Percentiles rank a stretch among this genome's conserved stretches.
These are phyloP conservation scores for Botryotinia calthae DNA, from an alignment of 2,329 filamentous ascomycete species.

Conservation along the genomic window DNA sequence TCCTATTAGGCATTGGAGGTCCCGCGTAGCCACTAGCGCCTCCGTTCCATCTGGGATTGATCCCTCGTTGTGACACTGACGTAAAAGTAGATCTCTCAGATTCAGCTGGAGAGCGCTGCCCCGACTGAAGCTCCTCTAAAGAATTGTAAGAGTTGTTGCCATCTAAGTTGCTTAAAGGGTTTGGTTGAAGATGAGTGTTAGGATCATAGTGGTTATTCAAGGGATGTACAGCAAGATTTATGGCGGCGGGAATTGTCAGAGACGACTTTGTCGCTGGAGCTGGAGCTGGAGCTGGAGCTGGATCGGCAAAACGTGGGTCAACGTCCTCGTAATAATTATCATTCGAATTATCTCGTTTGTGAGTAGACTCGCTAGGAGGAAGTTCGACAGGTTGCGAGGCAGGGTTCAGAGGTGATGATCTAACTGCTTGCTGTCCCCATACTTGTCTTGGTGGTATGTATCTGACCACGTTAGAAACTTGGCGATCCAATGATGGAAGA, in stretches of 20 bases:
- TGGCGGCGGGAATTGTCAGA: slow-evolving; percentile 37
- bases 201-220: slow-evolving; percentile 24
- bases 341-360: slow-evolving; percentile 32
- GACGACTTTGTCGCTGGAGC: slow-evolving; percentile 23
- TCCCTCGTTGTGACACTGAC: slow-evolving; percentile 79
- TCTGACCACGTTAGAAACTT: slow-evolving; percentile 30
- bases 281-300: slow-evolving; percentile 23
- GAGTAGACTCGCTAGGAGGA: slow-evolving; percentile 39
- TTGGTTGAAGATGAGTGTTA: slow-evolving; percentile 35
- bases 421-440: slow-evolving; percentile 49
- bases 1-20: slow-evolving; percentile 39
- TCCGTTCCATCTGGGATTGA: slow-evolving; percentile 81
- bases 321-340: slow-evolving; percentile 86
- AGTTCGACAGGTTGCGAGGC: slow-evolving; percentile 41
- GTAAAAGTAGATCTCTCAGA: slow-evolving; percentile 86
- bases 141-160: slow-evolving; percentile 51
- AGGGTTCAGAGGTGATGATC: slow-evolving; percentile 47
- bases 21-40: slow-evolving; percentile 33
- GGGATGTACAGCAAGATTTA: slow-evolving; percentile 33
- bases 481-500: not conserved
- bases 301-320: slow-evolving; percentile 76
- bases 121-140: slow-evolving; percentile 62
- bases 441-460: slow-evolving; percentile 56
- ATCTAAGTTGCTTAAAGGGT: slow-evolving; percentile 29
- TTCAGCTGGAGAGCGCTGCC: slow-evolving; percentile 67